Percentiles rank a stretch among this genome's conserved stretches.
These are phyloP conservation scores for Kappamyces sp. DNA, from an alignment of 192 early-diverging fungal genomes.

Conservation along the genomic window DNA sequence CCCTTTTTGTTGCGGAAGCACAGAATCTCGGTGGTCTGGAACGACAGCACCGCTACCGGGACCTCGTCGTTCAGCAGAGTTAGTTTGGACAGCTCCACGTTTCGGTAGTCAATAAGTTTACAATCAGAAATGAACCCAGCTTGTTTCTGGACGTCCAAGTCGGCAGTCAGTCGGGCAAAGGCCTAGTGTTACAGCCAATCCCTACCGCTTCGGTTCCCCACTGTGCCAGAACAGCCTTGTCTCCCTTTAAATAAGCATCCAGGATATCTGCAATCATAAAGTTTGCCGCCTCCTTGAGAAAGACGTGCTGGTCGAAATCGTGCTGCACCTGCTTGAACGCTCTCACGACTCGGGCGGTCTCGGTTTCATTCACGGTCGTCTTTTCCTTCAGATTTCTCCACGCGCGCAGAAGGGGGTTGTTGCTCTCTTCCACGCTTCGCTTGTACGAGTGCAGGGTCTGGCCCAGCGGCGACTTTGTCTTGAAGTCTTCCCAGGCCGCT, in stretches of 20 bases:
- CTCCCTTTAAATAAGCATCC: constrained; percentile 87
- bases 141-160: constrained; percentile 73
- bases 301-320: constrained; percentile 73
- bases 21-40: constrained; percentile 90
- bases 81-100: constrained; percentile 83
- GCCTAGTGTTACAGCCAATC: constrained; percentile 49
- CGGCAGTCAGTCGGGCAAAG: constrained; percentile 67
- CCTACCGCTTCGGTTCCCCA: constrained; percentile 94
- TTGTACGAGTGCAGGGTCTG: constrained; percentile 74
- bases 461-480: constrained; percentile 78
- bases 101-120: constrained; percentile 86
- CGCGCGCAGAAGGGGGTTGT: constrained; percentile 77
- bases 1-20: constrained; percentile 84
- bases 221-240: constrained; percentile 69
- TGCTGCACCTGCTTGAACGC: constrained; percentile 83
- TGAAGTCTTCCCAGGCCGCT: constrained; percentile 88
- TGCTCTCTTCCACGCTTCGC: constrained; percentile 81
- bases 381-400: constrained; percentile 67
- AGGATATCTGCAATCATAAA: constrained; percentile 94
- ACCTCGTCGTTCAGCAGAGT: constrained; percentile 89
- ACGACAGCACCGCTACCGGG: constrained; percentile 82
- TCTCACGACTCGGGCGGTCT: constrained; percentile 82
- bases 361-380: constrained; percentile 85
- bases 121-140: constrained; percentile 90
- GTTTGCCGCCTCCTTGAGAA: constrained; percentile 84